These are phyloP conservation scores for Thelonectria olida DNA, from an alignment of 2,329 filamentous ascomycete species.

Conservation along the genomic window DNA sequence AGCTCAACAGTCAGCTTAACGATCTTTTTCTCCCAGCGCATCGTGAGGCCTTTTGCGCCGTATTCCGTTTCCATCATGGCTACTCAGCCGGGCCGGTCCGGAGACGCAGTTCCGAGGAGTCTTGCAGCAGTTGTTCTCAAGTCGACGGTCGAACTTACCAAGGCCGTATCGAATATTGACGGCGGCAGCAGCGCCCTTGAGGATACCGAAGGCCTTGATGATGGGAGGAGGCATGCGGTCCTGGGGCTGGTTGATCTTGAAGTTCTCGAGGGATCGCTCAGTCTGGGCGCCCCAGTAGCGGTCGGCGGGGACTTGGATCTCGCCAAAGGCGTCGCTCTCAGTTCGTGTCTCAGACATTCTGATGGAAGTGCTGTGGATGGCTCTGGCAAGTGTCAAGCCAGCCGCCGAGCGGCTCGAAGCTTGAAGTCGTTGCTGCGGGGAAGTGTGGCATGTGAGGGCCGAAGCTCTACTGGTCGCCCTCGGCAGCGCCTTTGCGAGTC, in stretches of 20 bases:
- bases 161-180: conserved; percentile 97
- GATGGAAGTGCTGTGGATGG: conserved; percentile 55
- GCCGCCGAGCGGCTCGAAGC: conserved; percentile 19
- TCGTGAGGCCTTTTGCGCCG: not conserved
- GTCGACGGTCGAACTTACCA: conserved; percentile 58
- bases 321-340: conserved; percentile 97
- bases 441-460: conserved; percentile 36
- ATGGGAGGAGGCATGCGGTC: conserved; percentile 97
- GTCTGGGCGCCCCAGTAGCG: conserved; percentile 99
- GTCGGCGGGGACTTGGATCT: conserved; percentile 89
- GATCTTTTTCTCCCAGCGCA: not conserved
- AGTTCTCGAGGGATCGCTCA: conserved; percentile 95
- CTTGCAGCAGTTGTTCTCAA: not conserved
- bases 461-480: conserved; percentile 35
- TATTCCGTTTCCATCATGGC: not conserved
- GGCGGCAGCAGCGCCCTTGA: conserved; percentile 94
- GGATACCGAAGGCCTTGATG: conserved; percentile 91
- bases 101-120: not conserved
- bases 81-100: not conserved
- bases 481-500: conserved; percentile 37
- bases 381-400: conserved; percentile 34
- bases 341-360: conserved; percentile 73
- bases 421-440: conserved; percentile 37
- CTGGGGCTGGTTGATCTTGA: conserved; percentile 98
- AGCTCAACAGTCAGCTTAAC: not conserved